phyloP scores from a whole-genome alignment of 495 filamentous ascomycete species.

The Tuber magnatum region DNA sequence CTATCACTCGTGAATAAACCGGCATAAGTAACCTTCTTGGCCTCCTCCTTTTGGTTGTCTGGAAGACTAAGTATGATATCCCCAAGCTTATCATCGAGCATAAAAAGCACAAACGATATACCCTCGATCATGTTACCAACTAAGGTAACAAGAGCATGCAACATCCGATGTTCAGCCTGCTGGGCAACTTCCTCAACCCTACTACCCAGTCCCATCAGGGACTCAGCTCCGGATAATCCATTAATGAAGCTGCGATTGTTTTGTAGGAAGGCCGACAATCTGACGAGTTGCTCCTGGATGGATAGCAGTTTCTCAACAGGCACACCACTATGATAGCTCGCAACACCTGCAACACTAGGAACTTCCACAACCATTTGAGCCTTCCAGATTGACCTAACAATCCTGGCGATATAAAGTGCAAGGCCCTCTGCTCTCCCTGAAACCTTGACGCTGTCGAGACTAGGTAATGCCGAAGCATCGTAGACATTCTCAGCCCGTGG shows the following conservation, averaged over 20 bases:
- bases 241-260: conserved; percentile 84
- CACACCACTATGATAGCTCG: conserved; percentile 57
- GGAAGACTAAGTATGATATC: conserved; percentile 81
- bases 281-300: conserved; percentile 72
- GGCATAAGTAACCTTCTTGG: conserved; percentile 74
- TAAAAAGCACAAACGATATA: conserved; percentile 84
- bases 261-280: conserved; percentile 71
- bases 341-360: conserved; percentile 23
- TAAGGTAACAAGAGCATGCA: conserved; percentile 74
- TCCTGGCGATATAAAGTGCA: conserved; percentile 73
- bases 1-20: conserved; percentile 67
- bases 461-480: conserved; percentile 43
- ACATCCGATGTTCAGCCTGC: conserved; percentile 86
- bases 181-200: conserved; percentile 83
- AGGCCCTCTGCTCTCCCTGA: conserved; percentile 85
- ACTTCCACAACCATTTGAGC: conserved; percentile 47
- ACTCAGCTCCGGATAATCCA: conserved; percentile 78
- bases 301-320: conserved; percentile 56
- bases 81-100: conserved; percentile 85
- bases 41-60: conserved; percentile 56
- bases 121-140: conserved; percentile 86
- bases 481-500: conserved; percentile 49
- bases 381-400: conserved; percentile 82
- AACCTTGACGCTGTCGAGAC: conserved; percentile 71
- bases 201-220: conserved; percentile 59